These are phyloP conservation scores for Keqinozyma sinolaborantium DNA, from an alignment of 1,139 yeast species.

Conservation along the genomic window DNA sequence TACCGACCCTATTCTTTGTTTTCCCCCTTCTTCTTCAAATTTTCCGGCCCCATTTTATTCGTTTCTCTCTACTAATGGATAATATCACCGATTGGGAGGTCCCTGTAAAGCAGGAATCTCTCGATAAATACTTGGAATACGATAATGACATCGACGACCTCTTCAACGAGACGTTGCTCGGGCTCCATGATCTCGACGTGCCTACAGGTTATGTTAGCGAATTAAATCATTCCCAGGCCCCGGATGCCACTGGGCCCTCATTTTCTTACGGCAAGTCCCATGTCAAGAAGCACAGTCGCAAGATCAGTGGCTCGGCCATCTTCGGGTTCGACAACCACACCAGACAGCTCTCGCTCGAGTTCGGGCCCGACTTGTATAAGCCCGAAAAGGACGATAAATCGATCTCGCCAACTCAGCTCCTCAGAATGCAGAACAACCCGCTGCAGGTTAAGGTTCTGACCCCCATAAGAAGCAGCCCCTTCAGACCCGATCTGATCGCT, in stretches of 20 bases:
- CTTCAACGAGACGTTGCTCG: constrained; percentile 41
- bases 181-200: constrained; percentile 51
- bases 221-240: constrained; percentile 2
- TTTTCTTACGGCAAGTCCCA: constrained; percentile 11
- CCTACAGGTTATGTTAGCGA: constrained; percentile 35
- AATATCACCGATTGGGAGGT: constrained; percentile 37
- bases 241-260: constrained; percentile 7
- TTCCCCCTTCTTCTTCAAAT: too few relatives aligned
- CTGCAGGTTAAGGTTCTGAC: constrained; percentile 7
- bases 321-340: constrained; percentile 59
- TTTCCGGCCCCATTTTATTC: too few relatives aligned
- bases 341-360: constrained; percentile 47
- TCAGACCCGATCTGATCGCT: background rate
- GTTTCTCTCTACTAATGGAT: too few relatives aligned
- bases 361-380: constrained; percentile 20
- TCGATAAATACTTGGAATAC: constrained; percentile 32
- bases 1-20: too few relatives aligned
- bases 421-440: constrained; percentile 12
- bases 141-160: constrained; percentile 39
- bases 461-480: constrained; percentile 1
- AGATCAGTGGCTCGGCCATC: constrained; percentile 59
- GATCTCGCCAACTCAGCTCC: constrained; percentile 35
- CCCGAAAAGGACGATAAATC: constrained; percentile 22
- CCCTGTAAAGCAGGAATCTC: constrained; percentile 42
- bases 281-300: constrained; percentile 26